These are phyloP conservation scores for Neocatenulostroma microsporum DNA, from an alignment of 2,329 filamentous ascomycete species.

Conservation along the genomic window DNA sequence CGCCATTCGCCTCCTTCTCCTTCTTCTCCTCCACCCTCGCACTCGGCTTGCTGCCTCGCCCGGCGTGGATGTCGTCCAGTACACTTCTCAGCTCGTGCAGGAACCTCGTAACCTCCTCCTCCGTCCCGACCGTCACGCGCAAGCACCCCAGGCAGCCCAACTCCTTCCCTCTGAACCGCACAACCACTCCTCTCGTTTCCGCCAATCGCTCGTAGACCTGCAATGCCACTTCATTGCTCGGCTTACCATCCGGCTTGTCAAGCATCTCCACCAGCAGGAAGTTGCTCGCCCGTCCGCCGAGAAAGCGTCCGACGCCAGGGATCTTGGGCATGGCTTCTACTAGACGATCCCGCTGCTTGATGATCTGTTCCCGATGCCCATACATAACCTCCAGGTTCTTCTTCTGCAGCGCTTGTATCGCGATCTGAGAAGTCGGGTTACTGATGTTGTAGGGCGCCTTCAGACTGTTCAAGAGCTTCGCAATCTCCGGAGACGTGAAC, in stretches of 20 bases:
- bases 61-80: conserved; percentile 42
- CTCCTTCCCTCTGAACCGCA: conserved; percentile 89
- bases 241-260: conserved; percentile 56
- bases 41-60: conserved; percentile 23
- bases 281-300: conserved; percentile 75
- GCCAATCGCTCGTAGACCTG: conserved; percentile 78
- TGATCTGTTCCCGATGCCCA: conserved; percentile 58
- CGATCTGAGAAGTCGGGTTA: conserved; percentile 76
- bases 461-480: conserved; percentile 74
- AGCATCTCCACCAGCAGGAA: conserved; percentile 88
- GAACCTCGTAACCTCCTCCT: conserved; percentile 74
- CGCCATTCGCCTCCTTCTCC: conserved; percentile 43
- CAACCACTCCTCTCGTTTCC: conserved; percentile 80
- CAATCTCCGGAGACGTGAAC: conserved; percentile 68
- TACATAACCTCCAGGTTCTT: conserved; percentile 67
- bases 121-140: conserved; percentile 86
- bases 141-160: conserved; percentile 81
- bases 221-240: conserved; percentile 71
- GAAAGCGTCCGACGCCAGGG: conserved; percentile 68
- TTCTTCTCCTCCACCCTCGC: conserved; percentile 36
- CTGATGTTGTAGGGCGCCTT: conserved; percentile 97
- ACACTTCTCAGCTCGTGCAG: conserved; percentile 57
- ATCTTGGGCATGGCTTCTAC: conserved; percentile 65
- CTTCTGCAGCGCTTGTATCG: conserved; percentile 60
- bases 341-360: conserved; percentile 69